Percentiles rank a stretch among this genome's conserved stretches.
Evolutionary conservation across 495 filamentous ascomycete genomes (phyloP).

Genomic region (Hypoxylon crocopeplum): DNA sequence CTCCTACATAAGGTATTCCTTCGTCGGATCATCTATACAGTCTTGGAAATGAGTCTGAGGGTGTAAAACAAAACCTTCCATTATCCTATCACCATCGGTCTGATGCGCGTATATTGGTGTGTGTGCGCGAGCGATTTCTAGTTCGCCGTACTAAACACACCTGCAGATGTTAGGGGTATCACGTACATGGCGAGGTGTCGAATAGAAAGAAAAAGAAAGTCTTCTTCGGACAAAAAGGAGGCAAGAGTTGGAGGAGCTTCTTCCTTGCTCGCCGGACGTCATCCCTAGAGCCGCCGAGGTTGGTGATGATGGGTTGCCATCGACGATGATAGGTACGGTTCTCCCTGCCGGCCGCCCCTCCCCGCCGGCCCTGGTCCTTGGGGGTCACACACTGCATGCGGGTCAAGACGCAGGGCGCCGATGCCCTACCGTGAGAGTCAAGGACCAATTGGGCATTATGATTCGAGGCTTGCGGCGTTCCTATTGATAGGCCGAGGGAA

Average conservation of each 20-base stretch:
- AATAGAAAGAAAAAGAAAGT: slow-evolving; percentile 20
- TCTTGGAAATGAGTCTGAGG: not conserved
- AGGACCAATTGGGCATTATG: slow-evolving; percentile 9
- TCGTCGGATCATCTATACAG: slow-evolving; percentile 3
- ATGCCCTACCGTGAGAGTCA: slow-evolving; percentile 5
- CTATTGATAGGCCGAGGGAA: not conserved
- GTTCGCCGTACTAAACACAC: not conserved
- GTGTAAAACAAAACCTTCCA: not conserved
- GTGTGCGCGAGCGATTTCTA: not conserved
- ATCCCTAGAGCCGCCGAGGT: slow-evolving; percentile 31
- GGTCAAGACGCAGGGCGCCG: slow-evolving; percentile 27
- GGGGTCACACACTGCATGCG: slow-evolving; percentile 24
- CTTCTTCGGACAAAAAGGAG: slow-evolving; percentile 5
- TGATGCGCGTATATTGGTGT: not conserved
- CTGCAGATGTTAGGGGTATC: slow-evolving; percentile 13
- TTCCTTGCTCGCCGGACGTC: slow-evolving; percentile 29
- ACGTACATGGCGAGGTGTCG: slow-evolving; percentile 22
- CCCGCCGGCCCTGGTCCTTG: slow-evolving; percentile 23
- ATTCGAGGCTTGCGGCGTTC: slow-evolving; percentile 4
- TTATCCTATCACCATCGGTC: not conserved
- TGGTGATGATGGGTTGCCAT: slow-evolving; percentile 25
- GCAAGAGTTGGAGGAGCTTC: slow-evolving; percentile 17
- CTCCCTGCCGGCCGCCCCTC: slow-evolving; percentile 11
- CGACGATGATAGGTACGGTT: slow-evolving; percentile 30
- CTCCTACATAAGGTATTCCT: not conserved